Base-by-base conservation (phyloP, 2,329 filamentous ascomycete genomes). In the Epichloe bromicola region DNA sequence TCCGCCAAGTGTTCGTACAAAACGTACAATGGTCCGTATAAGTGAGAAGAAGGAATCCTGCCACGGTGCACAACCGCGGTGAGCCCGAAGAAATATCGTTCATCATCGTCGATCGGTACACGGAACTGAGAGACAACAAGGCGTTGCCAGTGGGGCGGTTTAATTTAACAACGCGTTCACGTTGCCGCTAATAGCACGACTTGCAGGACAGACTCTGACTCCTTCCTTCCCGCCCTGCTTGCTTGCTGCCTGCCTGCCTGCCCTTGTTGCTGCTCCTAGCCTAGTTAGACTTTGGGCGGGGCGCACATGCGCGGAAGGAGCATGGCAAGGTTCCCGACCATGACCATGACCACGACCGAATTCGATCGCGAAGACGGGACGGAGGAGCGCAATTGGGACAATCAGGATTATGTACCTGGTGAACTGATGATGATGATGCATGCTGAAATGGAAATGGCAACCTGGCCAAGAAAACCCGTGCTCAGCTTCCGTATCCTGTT, bases 361-460 rank as follows among this genome's bases (percentile, higher is more conserved):
- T 47, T 37, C 49, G 30, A 47, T 51, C 30, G 44, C 17, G 43
- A 51, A 46, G 44, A 30, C 37, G 49, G 49, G 37, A 48, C 38
- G n/a, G 38, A 38, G 44, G 34, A 17, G 37, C 23, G 23, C 19
- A 44, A 44, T 3, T n/a, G 19, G 45, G 36, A 38, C 45, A 37
- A 17, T 7, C 14, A 36, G 36, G 36, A 40, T 40, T 33, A 15
- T 23, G 17, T 17, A 26, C 11, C 20, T 7, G 19, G 36, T 38
- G 15, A 5, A 17, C 11, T 23, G 23, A 23, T 23, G 39, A 42
- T 38, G 36, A 5, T 38, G 36, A 38, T n/a, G 36, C 36, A 38
- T 3, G 36, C 14, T 38, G 36, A 38, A 30, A 10, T 30, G 26
- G 23, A 30, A 30, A 30, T 30, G 26, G 26, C 26, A 30, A 26